A percentile compares a stretch with the other conserved stretches of the same genome.
Evolutionary conservation across 2,329 filamentous ascomycete genomes (phyloP).

Genomic region (Hypomyces perniciosus): DNA sequence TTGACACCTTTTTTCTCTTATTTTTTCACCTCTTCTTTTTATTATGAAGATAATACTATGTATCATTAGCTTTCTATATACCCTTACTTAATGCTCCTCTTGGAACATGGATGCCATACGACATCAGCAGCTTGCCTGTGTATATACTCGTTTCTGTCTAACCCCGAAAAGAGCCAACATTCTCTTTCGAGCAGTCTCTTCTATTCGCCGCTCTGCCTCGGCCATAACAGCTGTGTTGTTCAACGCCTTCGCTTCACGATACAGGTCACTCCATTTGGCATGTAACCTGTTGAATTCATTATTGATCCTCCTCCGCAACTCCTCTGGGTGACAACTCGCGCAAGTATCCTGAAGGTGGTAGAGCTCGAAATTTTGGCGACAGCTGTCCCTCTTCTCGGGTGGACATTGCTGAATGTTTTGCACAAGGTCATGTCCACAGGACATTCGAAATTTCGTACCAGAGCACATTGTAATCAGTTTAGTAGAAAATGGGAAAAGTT

Average conservation of each 20-base stretch:
- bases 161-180: too few relatives aligned
- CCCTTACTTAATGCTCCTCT: too few relatives aligned
- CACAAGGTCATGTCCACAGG: not conserved
- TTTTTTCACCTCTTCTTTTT: too few relatives aligned
- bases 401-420: not conserved
- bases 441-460: not conserved
- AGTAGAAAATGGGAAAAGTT: not conserved
- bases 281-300: not conserved
- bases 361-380: not conserved
- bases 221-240: too few relatives aligned
- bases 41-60: too few relatives aligned
- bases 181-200: too few relatives aligned
- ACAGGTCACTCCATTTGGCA: not conserved
- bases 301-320: not conserved
- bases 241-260: not conserved
- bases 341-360: not conserved
- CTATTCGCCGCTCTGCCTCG: too few relatives aligned
- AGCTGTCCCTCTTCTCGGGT: not conserved
- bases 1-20: too few relatives aligned
- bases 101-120: too few relatives aligned
- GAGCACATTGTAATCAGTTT: not conserved
- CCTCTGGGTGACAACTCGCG: not conserved
- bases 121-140: too few relatives aligned
- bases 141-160: too few relatives aligned
- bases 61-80: too few relatives aligned